Percentiles rank a stretch among this genome's conserved stretches.
These are phyloP conservation scores for Scheffersomyces coipomensis DNA, from an alignment of 805 yeast species.

Conservation along the genomic window DNA sequence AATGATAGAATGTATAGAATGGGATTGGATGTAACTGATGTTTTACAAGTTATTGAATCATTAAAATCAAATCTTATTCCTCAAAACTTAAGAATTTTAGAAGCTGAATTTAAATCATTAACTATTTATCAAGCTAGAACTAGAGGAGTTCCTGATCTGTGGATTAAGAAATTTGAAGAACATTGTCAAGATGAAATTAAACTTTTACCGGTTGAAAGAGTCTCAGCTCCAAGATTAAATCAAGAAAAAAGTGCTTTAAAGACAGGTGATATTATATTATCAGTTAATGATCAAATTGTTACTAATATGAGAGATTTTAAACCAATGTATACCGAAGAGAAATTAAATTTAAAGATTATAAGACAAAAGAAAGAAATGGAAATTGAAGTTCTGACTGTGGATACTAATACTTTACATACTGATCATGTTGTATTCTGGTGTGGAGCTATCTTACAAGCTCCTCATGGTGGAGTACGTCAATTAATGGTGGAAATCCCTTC, in stretches of 20 bases:
- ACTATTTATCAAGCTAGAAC: slow-evolving; percentile 75
- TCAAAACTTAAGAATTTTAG: slow-evolving; percentile 58
- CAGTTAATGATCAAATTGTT: slow-evolving; percentile 65
- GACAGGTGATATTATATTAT: slow-evolving; percentile 75
- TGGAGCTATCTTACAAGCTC: slow-evolving; percentile 79
- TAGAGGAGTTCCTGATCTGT: slow-evolving; percentile 82
- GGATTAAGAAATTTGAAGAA: slow-evolving; percentile 70
- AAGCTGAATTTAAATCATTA: slow-evolving; percentile 72
- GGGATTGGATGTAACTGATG: slow-evolving; percentile 75
- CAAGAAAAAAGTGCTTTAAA: slow-evolving; percentile 33
- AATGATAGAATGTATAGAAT: slow-evolving; percentile 65
- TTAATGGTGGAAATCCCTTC: slow-evolving; percentile 75
- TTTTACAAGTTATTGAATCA: slow-evolving; percentile 53
- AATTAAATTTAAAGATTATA: slow-evolving; percentile 60
- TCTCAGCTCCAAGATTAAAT: slow-evolving; percentile 46
- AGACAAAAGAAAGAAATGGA: slow-evolving; percentile 67
- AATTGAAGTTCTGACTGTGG: slow-evolving; percentile 62
- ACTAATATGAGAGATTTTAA: slow-evolving; percentile 68
- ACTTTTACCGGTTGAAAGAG: slow-evolving; percentile 68
- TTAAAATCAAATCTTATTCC: slow-evolving; percentile 55
- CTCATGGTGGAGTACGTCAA: slow-evolving; percentile 92
- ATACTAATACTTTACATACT: slow-evolving; percentile 57
- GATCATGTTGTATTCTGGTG: slow-evolving; percentile 75
- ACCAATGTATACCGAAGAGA: slow-evolving; percentile 41
- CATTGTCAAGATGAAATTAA: slow-evolving; percentile 66